Conservation (phyloP, 2,329 filamentous ascomycete species). For the Zymoseptoria brevis region DNA sequence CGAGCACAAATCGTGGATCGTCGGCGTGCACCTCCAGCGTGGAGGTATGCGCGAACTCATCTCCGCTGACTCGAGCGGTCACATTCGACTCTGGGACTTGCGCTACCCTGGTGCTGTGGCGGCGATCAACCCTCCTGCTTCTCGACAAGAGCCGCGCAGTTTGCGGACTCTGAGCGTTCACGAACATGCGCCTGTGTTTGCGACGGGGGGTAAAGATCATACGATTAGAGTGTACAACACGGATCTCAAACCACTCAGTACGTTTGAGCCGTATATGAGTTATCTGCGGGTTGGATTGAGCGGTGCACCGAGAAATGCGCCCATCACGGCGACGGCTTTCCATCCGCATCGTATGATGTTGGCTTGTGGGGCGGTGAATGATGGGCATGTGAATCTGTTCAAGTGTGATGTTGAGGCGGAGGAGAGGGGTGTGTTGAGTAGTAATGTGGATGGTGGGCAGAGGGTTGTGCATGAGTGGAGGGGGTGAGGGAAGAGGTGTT, state of each 20-base stretch:
- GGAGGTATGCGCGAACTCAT: constrained; percentile 87
- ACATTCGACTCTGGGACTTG: constrained; percentile 94
- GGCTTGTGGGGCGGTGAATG: constrained; percentile 75
- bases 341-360: constrained; percentile 91
- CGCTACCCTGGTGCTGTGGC: constrained; percentile 48
- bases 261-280: constrained; percentile 80
- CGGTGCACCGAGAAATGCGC: constrained; percentile 47
- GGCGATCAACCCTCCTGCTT: constrained; percentile 40
- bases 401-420: constrained; percentile 25
- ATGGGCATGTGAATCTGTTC: constrained; percentile 86
- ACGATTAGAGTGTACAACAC: constrained; percentile 86
- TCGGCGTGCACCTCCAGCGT: constrained; percentile 92
- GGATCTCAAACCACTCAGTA: constrained; percentile 60
- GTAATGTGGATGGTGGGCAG: constrained; percentile 1
- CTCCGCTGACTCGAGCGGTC: constrained; percentile 83
- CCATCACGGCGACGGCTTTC: constrained; percentile 85
- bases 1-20: constrained; percentile 91
- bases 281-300: constrained; percentile 24
- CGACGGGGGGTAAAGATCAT: constrained; percentile 82
- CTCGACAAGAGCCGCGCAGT: constrained; percentile 34
- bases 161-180: constrained; percentile 77
- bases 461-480: constrained; percentile 5
- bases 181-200: constrained; percentile 93
- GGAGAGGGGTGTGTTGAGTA: constrained; percentile 5
- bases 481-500: background rate